Percentiles rank a stretch among this genome's conserved stretches.
phyloP scores from a whole-genome alignment of 192 early-diverging fungal genomes.

The Coemansia sp. region DNA sequence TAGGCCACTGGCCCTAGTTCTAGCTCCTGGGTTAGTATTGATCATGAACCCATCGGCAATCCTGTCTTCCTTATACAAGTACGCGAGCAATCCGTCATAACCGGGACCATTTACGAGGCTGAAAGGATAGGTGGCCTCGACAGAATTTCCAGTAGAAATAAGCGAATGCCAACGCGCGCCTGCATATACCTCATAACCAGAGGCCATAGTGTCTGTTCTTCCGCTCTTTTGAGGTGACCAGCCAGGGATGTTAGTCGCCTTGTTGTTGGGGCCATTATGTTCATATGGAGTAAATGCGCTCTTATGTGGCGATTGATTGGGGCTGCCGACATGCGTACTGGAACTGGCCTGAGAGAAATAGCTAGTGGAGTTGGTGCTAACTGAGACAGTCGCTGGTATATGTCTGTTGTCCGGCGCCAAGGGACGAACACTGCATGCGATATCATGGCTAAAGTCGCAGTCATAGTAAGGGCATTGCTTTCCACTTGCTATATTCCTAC shows the following conservation, averaged over 20 bases:
- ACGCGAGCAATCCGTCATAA: background rate
- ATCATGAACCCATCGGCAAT: background rate
- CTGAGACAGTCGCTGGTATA: background rate
- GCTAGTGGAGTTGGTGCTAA: background rate
- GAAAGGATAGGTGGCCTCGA: background rate
- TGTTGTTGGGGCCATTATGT: background rate
- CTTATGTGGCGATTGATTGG: background rate
- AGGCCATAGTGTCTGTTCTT: background rate
- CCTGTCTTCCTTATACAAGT: background rate
- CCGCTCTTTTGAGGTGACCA: background rate
- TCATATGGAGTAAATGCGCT: background rate
- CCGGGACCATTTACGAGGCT: background rate
- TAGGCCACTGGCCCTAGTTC: background rate
- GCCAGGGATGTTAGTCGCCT: background rate
- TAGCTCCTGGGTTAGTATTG: background rate
- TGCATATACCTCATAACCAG: background rate
- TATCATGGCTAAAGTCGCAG: slow-evolving; percentile 42
- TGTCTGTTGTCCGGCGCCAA: background rate
- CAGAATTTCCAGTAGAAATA: background rate
- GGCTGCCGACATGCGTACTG: background rate
- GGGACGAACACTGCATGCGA: background rate
- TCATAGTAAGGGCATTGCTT: slow-evolving; percentile 27
- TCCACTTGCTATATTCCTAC: slow-evolving; percentile 24
- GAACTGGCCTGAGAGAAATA: background rate
- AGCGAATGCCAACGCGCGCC: background rate